Evolutionary conservation across 2,329 filamentous ascomycete genomes (phyloP), one percentile per base, ranked within the genome.

Genomic region (Fusarium sp.): DNA sequence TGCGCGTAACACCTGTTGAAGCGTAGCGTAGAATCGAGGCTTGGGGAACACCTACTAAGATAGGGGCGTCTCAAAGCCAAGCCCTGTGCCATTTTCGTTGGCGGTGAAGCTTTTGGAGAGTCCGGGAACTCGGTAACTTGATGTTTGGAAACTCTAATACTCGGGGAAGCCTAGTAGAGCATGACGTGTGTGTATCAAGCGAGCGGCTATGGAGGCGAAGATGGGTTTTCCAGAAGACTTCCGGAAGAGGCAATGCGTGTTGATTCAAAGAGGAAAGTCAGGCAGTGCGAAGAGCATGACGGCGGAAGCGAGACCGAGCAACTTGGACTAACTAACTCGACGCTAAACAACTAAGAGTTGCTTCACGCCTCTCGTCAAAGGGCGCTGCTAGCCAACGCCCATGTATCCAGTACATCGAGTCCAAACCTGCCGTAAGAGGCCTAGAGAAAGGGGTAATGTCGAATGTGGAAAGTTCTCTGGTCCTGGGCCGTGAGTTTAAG

Each of bases 51-150:
- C 45, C 27, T 19, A 45, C 42, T 27, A 45, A 23, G 41, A 21
- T 52, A 16, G n/a, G 46, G 45, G 54, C 23, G 51, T 59, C 66
- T 59, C 62, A 51, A 25, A 31, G 54, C 58, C 41, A 64, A 42
- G 35, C 60, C 66, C 63, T 70, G 71, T 76, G 59, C 59, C 63
- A 77, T 63, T 60, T 65, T 74, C 56, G 44, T 41, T 52, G 52
- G 65, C 59, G 58, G 63, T 72, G 74, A 59, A 58, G 55, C 42
- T 42, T 45, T 68, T 63, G 45, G 62, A 7, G 60, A 51, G 52
- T 35, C 71, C 60, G 63, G 62, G 51, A 69, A 72, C 62, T 69
- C 70, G 75, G 75, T 74, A 76, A 76, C 58, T 74, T 66, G 66
- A 56, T n/a, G 38, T 51, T 44, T 52, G 25, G 60, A 66, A 77